A percentile compares a stretch with the other conserved stretches of the same genome.
phyloP scores from a whole-genome alignment of 2,329 filamentous ascomycete genomes.

The Fonsecaea nubica region DNA sequence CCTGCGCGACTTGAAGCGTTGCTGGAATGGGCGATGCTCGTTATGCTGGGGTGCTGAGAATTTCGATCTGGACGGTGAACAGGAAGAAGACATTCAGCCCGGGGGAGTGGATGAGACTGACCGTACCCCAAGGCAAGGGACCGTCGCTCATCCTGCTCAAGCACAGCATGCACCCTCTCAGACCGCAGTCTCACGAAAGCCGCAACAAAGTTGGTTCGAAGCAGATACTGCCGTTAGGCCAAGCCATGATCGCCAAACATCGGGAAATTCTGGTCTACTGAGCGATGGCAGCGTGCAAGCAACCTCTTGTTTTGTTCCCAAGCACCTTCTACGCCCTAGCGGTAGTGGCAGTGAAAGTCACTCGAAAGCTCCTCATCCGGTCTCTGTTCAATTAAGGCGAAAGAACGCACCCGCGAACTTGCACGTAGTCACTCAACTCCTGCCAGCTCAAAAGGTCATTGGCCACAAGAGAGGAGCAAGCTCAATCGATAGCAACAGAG shows the following conservation, averaged over 20 bases:
- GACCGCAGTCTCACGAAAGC: constrained; percentile 26
- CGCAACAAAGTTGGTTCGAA: constrained; percentile 33
- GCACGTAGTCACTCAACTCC: constrained; percentile 42
- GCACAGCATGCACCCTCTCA: constrained; percentile 18
- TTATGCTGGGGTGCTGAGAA: constrained; percentile 84
- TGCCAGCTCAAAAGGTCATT: constrained; percentile 59
- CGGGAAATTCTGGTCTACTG: constrained; percentile 39
- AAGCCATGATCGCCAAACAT: constrained; percentile 34
- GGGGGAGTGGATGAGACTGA: constrained; percentile 70
- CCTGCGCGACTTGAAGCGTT: constrained; percentile 91
- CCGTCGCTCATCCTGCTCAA: constrained; percentile 3
- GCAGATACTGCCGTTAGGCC: constrained; percentile 53
- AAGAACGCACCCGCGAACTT: constrained; percentile 39
- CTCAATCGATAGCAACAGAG: constrained; percentile 53
- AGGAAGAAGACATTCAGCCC: constrained; percentile 73
- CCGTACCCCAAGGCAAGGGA: constrained; percentile 34
- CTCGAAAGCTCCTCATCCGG: constrained; percentile 50
- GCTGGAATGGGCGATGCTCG: constrained; percentile 90
- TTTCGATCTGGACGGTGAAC: constrained; percentile 65
- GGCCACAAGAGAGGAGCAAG: constrained; percentile 85
- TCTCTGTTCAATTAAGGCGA: constrained; percentile 48
- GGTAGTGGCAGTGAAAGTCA: constrained; percentile 39
- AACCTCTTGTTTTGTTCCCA: constrained; percentile 66
- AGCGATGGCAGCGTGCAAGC: constrained; percentile 63
- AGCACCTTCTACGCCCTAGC: constrained; percentile 40